Percentiles rank a stretch among this genome's conserved stretches.
Conservation (phyloP, 768 basidiomycete genomes). For the Auricularia heimuer region DNA sequence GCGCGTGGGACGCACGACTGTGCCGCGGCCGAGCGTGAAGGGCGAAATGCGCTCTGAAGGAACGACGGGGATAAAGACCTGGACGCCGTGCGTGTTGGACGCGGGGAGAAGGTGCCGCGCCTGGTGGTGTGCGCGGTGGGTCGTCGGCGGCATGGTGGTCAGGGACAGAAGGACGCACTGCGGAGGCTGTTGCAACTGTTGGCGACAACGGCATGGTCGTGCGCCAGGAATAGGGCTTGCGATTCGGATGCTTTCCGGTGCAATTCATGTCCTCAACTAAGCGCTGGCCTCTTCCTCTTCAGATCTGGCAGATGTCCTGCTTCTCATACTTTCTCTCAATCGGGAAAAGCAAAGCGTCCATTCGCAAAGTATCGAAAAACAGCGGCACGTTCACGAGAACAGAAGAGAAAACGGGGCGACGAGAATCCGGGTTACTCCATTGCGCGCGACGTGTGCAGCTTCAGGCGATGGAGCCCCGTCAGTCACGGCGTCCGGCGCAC, state of each 20-base stretch:
- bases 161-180: not conserved
- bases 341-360: too few species aligned
- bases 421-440: too few species aligned
- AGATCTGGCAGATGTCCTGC: too few species aligned
- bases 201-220: not conserved
- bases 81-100: not conserved
- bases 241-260: too few species aligned
- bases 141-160: not conserved
- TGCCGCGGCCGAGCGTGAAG: constrained; percentile 33
- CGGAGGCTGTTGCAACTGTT: not conserved
- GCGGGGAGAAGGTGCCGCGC: not conserved
- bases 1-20: constrained; percentile 25
- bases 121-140: not conserved
- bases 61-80: not conserved
- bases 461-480: too few species aligned
- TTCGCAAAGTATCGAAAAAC: too few species aligned
- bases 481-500: not conserved
- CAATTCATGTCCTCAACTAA: too few species aligned
- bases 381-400: too few species aligned
- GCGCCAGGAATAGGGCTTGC: not conserved
- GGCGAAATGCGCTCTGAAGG: not conserved
- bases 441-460: too few species aligned
- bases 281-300: too few species aligned
- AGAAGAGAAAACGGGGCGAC: too few species aligned
- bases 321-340: too few species aligned